Conservation (phyloP, 768 basidiomycete species). For the Tricholoma saponaceum region DNA sequence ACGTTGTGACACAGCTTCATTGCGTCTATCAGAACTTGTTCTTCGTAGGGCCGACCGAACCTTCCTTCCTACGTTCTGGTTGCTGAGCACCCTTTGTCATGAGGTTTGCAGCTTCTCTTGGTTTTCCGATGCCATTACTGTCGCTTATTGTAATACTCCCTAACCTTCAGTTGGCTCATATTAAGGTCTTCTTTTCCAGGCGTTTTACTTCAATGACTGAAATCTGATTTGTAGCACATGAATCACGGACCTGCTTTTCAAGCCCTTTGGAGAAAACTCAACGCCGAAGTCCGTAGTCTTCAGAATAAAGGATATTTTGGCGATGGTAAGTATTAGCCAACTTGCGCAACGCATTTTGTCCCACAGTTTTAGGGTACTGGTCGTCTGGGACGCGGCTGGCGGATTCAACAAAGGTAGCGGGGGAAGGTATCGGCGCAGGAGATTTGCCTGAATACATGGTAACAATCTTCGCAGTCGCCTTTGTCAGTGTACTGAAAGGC, state of each 20-base stretch:
- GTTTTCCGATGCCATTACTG: neutral
- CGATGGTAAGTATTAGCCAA: conserved; percentile 49
- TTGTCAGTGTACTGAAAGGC: neutral
- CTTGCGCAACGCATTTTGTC: neutral
- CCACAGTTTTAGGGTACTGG: conserved; percentile 64
- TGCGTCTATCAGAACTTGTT: conserved; percentile 57
- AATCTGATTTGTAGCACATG: conserved; percentile 54
- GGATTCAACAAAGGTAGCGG: conserved; percentile 55
- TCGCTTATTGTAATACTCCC: neutral
- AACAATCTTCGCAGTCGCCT: conserved; percentile 8
- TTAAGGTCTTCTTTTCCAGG: conserved; percentile 47
- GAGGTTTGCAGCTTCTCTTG: conserved; percentile 47
- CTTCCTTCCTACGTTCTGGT: conserved; percentile 59
- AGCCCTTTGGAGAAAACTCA: conserved; percentile 64
- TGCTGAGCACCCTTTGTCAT: conserved; percentile 79
- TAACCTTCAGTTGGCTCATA: conserved; percentile 65
- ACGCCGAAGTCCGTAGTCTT: conserved; percentile 62
- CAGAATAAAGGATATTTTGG: conserved; percentile 78
- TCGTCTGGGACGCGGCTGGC: conserved; percentile 69
- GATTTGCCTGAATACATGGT: conserved; percentile 82
- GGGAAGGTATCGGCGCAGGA: conserved; percentile 45
- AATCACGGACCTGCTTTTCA: conserved; percentile 78
- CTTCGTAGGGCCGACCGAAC: conserved; percentile 57
- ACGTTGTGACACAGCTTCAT: neutral
- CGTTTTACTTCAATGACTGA: neutral